Conservation (phyloP, 768 basidiomycete genomes). For the Amylocystis lapponica region DNA sequence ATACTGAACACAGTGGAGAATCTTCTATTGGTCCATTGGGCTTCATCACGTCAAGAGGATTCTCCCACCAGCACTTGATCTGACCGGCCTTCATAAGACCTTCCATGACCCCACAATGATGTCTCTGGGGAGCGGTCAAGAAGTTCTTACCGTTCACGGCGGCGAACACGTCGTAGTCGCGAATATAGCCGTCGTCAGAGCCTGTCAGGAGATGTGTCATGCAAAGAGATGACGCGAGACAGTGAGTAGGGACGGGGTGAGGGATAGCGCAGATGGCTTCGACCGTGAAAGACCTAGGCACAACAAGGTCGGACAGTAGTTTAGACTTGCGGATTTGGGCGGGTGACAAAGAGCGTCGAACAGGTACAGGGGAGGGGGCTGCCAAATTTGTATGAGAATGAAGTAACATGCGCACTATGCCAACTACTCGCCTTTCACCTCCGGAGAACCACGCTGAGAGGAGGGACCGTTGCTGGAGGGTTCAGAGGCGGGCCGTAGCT, state of each 20-base stretch:
- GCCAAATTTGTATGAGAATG: constrained; percentile 2
- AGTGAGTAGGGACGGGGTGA: constrained; percentile 81
- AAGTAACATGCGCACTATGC: not conserved
- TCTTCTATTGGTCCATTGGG: constrained; percentile 42
- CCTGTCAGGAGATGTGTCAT: constrained; percentile 88
- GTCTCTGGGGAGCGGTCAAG: constrained; percentile 82
- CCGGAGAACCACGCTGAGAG: constrained; percentile 7
- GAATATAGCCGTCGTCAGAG: constrained; percentile 89
- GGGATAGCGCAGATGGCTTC: constrained; percentile 92
- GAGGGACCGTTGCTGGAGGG: constrained; percentile 10
- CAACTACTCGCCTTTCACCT: constrained; percentile 6
- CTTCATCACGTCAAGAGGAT: constrained; percentile 32
- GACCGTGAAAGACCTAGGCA: constrained; percentile 69
- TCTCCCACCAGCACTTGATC: constrained; percentile 89
- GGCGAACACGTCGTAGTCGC: constrained; percentile 87
- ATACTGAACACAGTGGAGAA: constrained; percentile 61
- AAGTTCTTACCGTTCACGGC: constrained; percentile 85
- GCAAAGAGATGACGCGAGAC: constrained; percentile 81
- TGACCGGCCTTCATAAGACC: constrained; percentile 89
- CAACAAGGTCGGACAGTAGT: constrained; percentile 28
- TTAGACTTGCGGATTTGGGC: constrained; percentile 46
- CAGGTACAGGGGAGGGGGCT: constrained; percentile 14
- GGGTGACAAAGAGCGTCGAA: constrained; percentile 45
- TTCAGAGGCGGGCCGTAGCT: constrained; percentile 33
- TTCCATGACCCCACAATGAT: constrained; percentile 87